Percentiles rank a stretch among this genome's conserved stretches.
These are phyloP conservation scores for Rhodosorus marinus DNA, from an alignment of 23 red algal genomes.

Conservation along the genomic window DNA sequence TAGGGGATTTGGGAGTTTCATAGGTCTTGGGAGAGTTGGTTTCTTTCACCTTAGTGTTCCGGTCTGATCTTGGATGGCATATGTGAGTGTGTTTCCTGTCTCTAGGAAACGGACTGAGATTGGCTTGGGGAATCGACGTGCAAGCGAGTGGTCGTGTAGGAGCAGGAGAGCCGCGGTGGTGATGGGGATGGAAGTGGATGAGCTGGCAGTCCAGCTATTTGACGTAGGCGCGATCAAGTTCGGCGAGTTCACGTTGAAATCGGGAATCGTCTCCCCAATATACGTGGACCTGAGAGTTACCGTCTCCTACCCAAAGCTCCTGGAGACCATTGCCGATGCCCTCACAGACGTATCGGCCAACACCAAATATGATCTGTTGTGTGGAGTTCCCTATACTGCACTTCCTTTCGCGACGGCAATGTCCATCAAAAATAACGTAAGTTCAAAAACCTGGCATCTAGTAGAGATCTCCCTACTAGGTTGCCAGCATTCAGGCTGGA, in stretches of 20 bases:
- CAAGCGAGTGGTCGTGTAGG: no score
- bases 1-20: no score
- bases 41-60: no score
- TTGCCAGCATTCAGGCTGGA: background rate
- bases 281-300: slow-evolving; percentile 88
- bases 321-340: slow-evolving; percentile 13
- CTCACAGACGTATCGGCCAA: slow-evolving; percentile 1
- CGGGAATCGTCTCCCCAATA: slow-evolving; percentile 71
- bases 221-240: slow-evolving; percentile 80
- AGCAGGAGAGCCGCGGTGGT: no score
- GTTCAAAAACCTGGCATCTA: no score
- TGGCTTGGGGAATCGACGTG: no score
- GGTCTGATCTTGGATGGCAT: no score
- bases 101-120: no score
- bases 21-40: no score
- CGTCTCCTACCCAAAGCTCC: slow-evolving; percentile 48
- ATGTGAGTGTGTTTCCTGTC: no score
- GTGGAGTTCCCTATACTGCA: slow-evolving; percentile 95
- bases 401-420: slow-evolving; percentile 94
- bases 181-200: background rate
- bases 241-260: slow-evolving; percentile 81
- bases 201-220: slow-evolving; percentile 13
- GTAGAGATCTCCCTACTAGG: background rate
- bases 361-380: slow-evolving; percentile 36
- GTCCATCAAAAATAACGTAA: slow-evolving; percentile 6